A percentile compares a stretch with the other conserved stretches of the same genome.
phyloP scores from a whole-genome alignment of 169 alveolate species.

The Cryptosporidium bovis region DNA sequence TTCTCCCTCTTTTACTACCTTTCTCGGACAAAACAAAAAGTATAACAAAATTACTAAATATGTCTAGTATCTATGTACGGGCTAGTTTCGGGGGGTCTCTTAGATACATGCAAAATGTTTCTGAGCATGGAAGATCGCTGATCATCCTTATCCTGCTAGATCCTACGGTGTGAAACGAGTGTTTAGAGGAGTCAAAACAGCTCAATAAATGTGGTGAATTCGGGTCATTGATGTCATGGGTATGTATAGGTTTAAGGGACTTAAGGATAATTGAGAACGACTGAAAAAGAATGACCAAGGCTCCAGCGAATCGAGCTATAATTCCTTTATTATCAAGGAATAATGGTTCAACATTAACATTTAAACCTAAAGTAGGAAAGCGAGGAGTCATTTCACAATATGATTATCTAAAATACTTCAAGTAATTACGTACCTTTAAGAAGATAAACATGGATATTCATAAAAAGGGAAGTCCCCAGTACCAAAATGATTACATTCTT shows the following conservation, averaged over 20 bases:
- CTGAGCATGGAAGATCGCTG: constrained; percentile 4
- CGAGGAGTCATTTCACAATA: not conserved
- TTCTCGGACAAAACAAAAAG: no score
- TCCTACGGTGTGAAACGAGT: constrained; percentile 5
- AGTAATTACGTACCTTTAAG: constrained; percentile 40
- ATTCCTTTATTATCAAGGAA: not conserved
- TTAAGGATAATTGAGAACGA: not conserved
- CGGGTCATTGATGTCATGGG: constrained; percentile 37
- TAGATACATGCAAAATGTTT: constrained; percentile 21
- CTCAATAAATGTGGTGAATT: constrained; percentile 34
- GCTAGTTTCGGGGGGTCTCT: constrained; percentile 38
- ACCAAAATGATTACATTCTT: constrained; percentile 1
- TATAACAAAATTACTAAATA: no score
- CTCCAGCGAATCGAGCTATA: constrained; percentile 3
- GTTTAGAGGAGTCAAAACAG: constrained; percentile 16
- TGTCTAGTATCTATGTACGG: not conserved
- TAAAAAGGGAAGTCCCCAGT: constrained; percentile 12
- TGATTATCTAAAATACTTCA: not conserved
- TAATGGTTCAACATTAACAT: not conserved
- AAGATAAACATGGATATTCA: constrained; percentile 28
- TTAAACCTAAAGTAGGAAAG: not conserved
- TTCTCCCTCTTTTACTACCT: no score
- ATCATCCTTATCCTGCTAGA: constrained; percentile 21
- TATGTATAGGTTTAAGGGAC: constrained; percentile 31
- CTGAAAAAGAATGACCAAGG: constrained; percentile 1